Evolutionary conservation across 2,329 filamentous ascomycete genomes (phyloP).

Genomic region (Domatiomyces catenatus): DNA sequence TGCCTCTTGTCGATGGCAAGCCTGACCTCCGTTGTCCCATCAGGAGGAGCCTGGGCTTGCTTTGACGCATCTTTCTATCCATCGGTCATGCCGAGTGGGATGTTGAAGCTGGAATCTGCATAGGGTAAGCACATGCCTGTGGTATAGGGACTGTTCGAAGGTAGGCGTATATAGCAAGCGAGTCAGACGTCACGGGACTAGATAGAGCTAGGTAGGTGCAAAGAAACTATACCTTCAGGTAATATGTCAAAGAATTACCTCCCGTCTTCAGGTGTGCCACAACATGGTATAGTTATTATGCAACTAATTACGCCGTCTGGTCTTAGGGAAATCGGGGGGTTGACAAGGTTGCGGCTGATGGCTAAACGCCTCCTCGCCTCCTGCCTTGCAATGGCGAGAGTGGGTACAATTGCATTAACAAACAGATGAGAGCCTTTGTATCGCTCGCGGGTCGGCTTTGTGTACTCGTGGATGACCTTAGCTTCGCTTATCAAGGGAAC

Average conservation of each 20-base stretch:
- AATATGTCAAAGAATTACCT: background rate
- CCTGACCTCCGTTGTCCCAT: constrained; percentile 88
- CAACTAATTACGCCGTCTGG: background rate
- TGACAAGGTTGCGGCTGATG: background rate
- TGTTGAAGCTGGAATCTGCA: background rate
- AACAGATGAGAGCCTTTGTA: background rate
- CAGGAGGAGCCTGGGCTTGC: constrained; percentile 70
- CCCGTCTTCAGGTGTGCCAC: background rate
- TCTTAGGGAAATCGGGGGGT: background rate
- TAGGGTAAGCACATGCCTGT: background rate
- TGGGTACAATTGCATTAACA: background rate
- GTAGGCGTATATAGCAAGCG: background rate
- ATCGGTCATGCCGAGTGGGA: constrained; percentile 1
- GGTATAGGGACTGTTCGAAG: background rate
- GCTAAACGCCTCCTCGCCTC: background rate
- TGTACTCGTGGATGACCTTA: background rate
- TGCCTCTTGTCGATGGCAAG: background rate
- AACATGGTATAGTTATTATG: background rate
- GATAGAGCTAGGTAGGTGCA: too few relatives aligned
- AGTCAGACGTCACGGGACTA: background rate
- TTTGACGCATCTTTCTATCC: constrained; percentile 35
- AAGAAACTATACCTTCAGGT: background rate
- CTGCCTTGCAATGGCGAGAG: background rate
- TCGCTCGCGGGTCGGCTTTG: background rate
- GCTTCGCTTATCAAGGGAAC: background rate